These are phyloP conservation scores for Clarireedia sp. DNA, from an alignment of 2,329 filamentous ascomycete genomes.

Conservation along the genomic window DNA sequence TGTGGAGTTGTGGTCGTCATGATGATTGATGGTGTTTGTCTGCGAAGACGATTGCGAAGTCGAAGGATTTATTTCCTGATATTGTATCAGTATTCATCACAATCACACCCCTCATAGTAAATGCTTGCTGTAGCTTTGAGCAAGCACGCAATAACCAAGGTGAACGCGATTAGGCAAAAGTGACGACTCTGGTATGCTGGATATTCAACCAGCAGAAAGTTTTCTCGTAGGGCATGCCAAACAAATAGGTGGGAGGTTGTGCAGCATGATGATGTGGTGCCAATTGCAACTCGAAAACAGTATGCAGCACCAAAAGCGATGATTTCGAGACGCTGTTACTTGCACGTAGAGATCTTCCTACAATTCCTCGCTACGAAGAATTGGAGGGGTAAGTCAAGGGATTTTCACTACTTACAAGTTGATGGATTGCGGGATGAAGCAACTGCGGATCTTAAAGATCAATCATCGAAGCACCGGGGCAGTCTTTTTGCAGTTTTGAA, in stretches of 20 bases:
- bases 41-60: conserved; percentile 5
- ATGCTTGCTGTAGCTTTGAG: not conserved
- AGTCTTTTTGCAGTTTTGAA: too few species aligned
- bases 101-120: not conserved
- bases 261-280: not conserved
- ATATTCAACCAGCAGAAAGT: not conserved
- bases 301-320: not conserved
- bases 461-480: conserved; percentile 18
- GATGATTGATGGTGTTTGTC: not conserved
- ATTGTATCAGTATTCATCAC: conserved; percentile 1
- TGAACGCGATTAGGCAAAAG: not conserved
- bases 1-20: conserved; percentile 31
- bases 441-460: conserved; percentile 4
- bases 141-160: not conserved
- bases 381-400: not conserved
- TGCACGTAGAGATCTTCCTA: not conserved
- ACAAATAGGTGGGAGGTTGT: not conserved
- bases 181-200: not conserved
- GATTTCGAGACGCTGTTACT: not conserved
- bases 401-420: conserved; percentile 1
- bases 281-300: conserved; percentile 4
- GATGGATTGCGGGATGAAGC: not conserved
- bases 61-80: conserved; percentile 4
- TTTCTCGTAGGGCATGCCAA: not conserved
- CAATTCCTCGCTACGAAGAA: not conserved